A percentile compares a stretch with the other conserved stretches of the same genome.
These are phyloP conservation scores for Datisca glomerata DNA, from an alignment of 306 rosid genomes.

Conservation along the genomic window DNA sequence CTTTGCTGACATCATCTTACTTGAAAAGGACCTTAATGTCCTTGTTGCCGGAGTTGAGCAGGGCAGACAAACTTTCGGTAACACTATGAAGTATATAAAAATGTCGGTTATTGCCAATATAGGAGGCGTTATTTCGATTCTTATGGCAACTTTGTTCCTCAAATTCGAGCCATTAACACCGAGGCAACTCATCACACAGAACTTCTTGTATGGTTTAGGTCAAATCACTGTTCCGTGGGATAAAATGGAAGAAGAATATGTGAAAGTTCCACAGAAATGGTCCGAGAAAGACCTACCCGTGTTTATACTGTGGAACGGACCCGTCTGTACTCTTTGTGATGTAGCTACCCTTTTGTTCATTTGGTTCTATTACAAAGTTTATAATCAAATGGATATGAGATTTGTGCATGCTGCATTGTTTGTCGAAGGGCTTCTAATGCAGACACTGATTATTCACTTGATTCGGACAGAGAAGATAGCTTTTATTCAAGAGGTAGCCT, in stretches of 20 bases:
- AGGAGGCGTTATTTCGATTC: constrained; percentile 61
- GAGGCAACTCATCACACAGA: constrained; percentile 62
- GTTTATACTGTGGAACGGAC: constrained; percentile 78
- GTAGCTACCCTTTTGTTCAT: constrained; percentile 46
- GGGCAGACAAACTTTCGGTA: constrained; percentile 63
- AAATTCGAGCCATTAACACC: constrained; percentile 57
- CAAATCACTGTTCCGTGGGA: constrained; percentile 66
- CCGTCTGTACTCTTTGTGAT: constrained; percentile 64
- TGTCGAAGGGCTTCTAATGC: constrained; percentile 70
- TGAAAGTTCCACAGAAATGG: constrained; percentile 55
- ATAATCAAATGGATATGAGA: not conserved
- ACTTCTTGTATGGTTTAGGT: constrained; percentile 61
- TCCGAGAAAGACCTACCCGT: constrained; percentile 38
- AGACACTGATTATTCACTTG: constrained; percentile 63
- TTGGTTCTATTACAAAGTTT: constrained; percentile 34
- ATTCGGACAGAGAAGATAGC: constrained; percentile 66
- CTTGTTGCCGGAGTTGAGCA: constrained; percentile 76
- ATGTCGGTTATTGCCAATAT: constrained; percentile 72
- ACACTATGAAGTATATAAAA: constrained; percentile 78
- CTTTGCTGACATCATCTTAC: constrained; percentile 70
- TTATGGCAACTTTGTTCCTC: constrained; percentile 43
- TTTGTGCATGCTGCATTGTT: constrained; percentile 81
- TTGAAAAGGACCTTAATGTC: constrained; percentile 78
- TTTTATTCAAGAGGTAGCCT: constrained; percentile 54
- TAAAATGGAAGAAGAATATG: constrained; percentile 49